Evolutionary conservation across 192 early-diverging fungal species (phyloP).

Genomic region (Blastocladiella britannica): DNA sequence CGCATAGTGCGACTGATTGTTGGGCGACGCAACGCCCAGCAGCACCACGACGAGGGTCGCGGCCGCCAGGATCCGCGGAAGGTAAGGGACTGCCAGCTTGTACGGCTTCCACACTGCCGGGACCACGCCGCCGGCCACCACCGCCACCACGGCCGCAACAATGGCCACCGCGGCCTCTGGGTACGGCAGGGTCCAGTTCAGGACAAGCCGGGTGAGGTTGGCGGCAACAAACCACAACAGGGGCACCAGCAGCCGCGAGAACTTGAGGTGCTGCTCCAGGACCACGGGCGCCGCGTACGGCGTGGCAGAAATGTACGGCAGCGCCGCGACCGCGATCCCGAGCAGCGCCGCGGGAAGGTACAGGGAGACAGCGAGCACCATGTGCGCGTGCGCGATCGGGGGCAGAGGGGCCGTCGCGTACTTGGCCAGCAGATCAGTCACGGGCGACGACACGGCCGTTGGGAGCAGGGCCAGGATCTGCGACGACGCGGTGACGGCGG

Average conservation of each 20-base stretch:
- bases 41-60: not conserved
- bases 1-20: not conserved
- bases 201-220: not conserved
- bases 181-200: no score
- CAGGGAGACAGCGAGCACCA: not conserved
- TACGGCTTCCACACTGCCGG: not conserved
- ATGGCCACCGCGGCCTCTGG: no score
- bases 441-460: no score
- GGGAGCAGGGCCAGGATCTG: no score
- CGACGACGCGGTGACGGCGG: not conserved
- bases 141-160: not conserved
- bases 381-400: not conserved
- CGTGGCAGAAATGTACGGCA: not conserved
- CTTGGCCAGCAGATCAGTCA: no score
- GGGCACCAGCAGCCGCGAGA: not conserved
- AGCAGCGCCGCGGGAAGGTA: not conserved
- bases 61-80: not conserved
- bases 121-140: not conserved
- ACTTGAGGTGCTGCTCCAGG: not conserved
- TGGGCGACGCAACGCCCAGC: not conserved
- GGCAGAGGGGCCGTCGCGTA: no score
- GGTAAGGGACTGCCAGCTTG: no score
- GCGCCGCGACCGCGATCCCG: not conserved
- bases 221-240: not conserved
- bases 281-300: not conserved